These are phyloP conservation scores for Suillus subaureus DNA, from an alignment of 768 basidiomycete genomes.

Conservation along the genomic window DNA sequence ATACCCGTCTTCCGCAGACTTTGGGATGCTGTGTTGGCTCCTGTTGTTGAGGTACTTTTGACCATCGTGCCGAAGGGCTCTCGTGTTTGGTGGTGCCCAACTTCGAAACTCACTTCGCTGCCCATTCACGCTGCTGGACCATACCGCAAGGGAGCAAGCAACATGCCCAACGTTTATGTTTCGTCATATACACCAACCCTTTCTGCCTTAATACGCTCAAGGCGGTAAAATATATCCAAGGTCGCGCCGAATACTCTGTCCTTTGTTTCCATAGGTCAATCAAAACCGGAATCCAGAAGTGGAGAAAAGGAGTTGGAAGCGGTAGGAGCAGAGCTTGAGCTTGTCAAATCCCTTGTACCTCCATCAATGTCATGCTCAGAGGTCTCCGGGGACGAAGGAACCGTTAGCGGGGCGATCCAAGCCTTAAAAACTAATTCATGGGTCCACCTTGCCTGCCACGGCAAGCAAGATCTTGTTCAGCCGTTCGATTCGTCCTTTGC, in stretches of 20 bases:
- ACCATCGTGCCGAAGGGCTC: constrained; percentile 21
- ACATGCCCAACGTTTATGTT: constrained; percentile 23
- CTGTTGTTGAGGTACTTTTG: constrained; percentile 19
- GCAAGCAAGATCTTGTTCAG: constrained; percentile 18
- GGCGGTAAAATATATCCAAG: constrained; percentile 7
- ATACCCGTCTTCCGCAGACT: constrained; percentile 20
- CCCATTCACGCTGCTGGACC: constrained; percentile 37
- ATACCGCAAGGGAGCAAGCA: constrained; percentile 19
- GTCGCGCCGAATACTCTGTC: not conserved
- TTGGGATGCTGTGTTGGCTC: constrained; percentile 28
- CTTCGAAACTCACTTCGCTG: constrained; percentile 31
- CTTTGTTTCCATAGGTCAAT: constrained; percentile 23
- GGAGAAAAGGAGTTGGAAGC: constrained; percentile 15
- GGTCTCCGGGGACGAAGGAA: constrained; percentile 20
- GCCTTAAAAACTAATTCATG: constrained; percentile 25
- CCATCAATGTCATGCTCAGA: constrained; percentile 14
- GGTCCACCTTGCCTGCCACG: constrained; percentile 37
- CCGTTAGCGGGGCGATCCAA: constrained; percentile 13
- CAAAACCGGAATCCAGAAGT: constrained; percentile 10
- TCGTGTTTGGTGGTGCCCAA: constrained; percentile 38
- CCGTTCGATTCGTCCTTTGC: constrained; percentile 32
- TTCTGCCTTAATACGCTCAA: constrained; percentile 29
- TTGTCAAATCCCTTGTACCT: constrained; percentile 23
- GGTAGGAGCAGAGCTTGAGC: constrained; percentile 22
- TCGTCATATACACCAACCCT: constrained; percentile 39